Base-by-base conservation (phyloP, 768 basidiomycete species). In the Collybia nuda region DNA sequence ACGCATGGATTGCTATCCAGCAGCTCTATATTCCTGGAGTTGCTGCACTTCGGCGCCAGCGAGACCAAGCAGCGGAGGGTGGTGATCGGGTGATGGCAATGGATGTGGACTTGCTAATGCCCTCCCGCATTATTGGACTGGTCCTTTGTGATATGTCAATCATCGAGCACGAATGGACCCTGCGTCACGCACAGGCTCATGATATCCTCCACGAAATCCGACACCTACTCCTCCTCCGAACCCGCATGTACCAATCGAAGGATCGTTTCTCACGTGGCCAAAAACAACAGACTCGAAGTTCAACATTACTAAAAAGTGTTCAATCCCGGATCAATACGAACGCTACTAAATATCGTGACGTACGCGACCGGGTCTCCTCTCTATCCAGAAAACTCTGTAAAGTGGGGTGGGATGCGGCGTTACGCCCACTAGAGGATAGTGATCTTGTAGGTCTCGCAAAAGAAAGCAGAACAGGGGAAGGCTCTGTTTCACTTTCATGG, bases 21-120 rank as follows among this genome's bases (percentile, higher is more conserved):
- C 44, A 55, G 5, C 46, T 68, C 1, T 69, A 70, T 28, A 67
- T 67, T 28, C 68, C 67, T 3, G 40, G n/a, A 3, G 51, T 54
- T 2, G 47, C 48, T 1, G 26, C 44, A 4, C 29, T 56, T 7
- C 48, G 28, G 7, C 3, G 22, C 2, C 35, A 40, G 18, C 22
- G 26, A 23, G 48, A 43, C 19, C 39, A 56, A 26, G 19, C 32
- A 6, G 22, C 21, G 6, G 53, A 45, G 3, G 35, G 50, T 5
- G 24, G 24, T 3, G 41, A 47, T 1, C 39, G 24, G 17, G 2
- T 24, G 6, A 23, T 32, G 2, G 8, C 50, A 4, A 6, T 40
- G 15, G 47, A 50, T 26, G 12, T 47, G 6, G 29, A 54, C 5
- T 40, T 54, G 9, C 38, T 37, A 4, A 44, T 55, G 1, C 40